phyloP scores from a whole-genome alignment of 169 alveolate species.

The Plasmodium gaboni region DNA sequence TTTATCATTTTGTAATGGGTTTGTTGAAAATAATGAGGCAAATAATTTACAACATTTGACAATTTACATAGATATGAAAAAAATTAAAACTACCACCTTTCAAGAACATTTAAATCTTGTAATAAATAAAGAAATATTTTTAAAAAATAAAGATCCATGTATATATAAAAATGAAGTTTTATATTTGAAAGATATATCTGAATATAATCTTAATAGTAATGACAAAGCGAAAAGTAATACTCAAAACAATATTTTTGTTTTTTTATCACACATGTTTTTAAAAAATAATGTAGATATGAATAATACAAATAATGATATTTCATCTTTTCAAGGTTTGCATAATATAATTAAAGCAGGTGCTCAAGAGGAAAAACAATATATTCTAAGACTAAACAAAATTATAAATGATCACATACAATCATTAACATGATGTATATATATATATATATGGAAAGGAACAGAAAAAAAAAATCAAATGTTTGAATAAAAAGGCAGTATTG shows the following conservation, averaged over 20 bases:
- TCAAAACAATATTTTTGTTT: constrained; percentile 28
- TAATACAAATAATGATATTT: constrained; percentile 43
- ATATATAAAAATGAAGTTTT: constrained; percentile 32
- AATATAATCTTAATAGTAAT: constrained; percentile 7
- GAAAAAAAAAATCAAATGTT: too few species aligned
- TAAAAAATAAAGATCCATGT: constrained; percentile 43
- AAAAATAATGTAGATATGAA: constrained; percentile 41
- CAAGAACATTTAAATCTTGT: constrained; percentile 45
- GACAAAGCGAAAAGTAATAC: constrained; percentile 10
- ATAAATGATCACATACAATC: constrained; percentile 21
- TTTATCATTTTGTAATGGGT: constrained; percentile 37
- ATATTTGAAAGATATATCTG: constrained; percentile 51
- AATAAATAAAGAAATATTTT: constrained; percentile 44
- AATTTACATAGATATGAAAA: constrained; percentile 33
- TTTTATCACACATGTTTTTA: constrained; percentile 48
- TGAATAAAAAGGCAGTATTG: too few species aligned
- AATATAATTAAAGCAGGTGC: constrained; percentile 8
- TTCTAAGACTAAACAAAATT: constrained; percentile 4
- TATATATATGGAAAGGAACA: too few species aligned
- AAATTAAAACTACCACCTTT: constrained; percentile 21
- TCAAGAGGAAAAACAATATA: constrained; percentile 24
- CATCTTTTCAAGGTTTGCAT: constrained; percentile 23
- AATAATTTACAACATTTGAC: constrained; percentile 38
- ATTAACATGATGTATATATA: neutral
- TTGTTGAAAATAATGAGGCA: constrained; percentile 49